Evolutionary conservation across 768 basidiomycete genomes (phyloP).

Genomic region (Daedaleopsis nitida): DNA sequence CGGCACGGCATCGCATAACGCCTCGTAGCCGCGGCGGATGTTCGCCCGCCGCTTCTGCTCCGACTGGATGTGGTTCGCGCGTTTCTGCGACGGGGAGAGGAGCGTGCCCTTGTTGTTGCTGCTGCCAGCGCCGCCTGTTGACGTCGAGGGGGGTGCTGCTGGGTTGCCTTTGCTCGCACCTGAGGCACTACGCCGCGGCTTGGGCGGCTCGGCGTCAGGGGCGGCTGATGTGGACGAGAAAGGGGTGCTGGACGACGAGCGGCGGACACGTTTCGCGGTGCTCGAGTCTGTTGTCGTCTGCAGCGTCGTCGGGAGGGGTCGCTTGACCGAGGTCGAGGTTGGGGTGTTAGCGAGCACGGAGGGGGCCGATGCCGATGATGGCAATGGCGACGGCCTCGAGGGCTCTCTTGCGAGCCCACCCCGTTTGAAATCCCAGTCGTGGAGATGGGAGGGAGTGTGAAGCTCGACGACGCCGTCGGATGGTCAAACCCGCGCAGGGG

Average conservation of each 20-base stretch:
- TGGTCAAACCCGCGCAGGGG: conserved; percentile 8
- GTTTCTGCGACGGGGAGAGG: conserved; percentile 83
- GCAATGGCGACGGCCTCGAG: conserved; percentile 3
- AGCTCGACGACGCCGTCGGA: conserved; percentile 11
- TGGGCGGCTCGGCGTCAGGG: conserved; percentile 14
- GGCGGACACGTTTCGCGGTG: conserved; percentile 38
- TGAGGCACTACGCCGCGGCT: conserved; percentile 4
- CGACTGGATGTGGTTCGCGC: conserved; percentile 90
- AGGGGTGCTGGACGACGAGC: conserved; percentile 11
- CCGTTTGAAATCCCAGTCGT: conserved; percentile 5
- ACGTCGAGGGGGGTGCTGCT: too few species aligned
- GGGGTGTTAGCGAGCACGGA: not conserved
- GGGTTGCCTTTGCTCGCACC: not conserved
- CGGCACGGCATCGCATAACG: conserved; percentile 82
- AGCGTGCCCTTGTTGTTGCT: conserved; percentile 41
- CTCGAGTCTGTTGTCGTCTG: conserved; percentile 17
- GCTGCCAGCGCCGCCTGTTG: too few species aligned
- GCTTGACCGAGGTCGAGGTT: conserved; percentile 12
- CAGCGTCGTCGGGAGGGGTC: conserved; percentile 23
- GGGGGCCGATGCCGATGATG: conserved; percentile 10
- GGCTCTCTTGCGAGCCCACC: not conserved
- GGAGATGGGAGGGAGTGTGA: conserved; percentile 17
- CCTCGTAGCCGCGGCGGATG: conserved; percentile 87
- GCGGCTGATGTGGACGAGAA: conserved; percentile 15
- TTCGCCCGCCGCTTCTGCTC: conserved; percentile 95